Percentiles rank a stretch among this genome's conserved stretches.
Conservation (phyloP, 495 filamentous ascomycete species). For the Xanthoparmelia taractica region DNA sequence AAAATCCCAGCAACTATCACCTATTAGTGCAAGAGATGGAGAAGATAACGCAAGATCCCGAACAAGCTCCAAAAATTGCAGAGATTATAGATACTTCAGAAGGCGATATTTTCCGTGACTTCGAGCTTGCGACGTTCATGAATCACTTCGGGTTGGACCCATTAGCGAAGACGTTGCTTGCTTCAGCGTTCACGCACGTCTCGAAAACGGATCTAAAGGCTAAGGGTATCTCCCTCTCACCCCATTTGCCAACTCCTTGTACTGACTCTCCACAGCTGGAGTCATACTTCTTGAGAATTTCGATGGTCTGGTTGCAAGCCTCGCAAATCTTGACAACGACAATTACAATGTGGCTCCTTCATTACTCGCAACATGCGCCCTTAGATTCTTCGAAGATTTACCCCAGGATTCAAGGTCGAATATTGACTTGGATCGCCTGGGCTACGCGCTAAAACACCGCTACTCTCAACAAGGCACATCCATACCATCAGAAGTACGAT, state of each 20-base stretch:
- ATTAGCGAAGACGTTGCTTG: slow-evolving; percentile 77
- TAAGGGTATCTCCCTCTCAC: slow-evolving; percentile 57
- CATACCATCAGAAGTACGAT: slow-evolving; percentile 62
- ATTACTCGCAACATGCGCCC: slow-evolving; percentile 68
- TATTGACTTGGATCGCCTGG: slow-evolving; percentile 59
- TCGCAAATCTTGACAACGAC: slow-evolving; percentile 43
- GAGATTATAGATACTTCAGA: slow-evolving; percentile 82
- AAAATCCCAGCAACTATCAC: slow-evolving; percentile 70
- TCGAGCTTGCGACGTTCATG: slow-evolving; percentile 86
- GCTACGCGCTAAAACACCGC: slow-evolving; percentile 57
- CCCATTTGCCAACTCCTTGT: slow-evolving; percentile 20
- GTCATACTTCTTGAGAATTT: slow-evolving; percentile 70
- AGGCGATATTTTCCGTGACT: slow-evolving; percentile 87
- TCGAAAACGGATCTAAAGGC: slow-evolving; percentile 71
- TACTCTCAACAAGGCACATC: slow-evolving; percentile 54
- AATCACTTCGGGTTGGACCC: slow-evolving; percentile 89
- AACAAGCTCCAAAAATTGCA: slow-evolving; percentile 82
- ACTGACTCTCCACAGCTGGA: slow-evolving; percentile 54
- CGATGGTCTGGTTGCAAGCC: slow-evolving; percentile 62
- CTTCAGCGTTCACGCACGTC: slow-evolving; percentile 76
- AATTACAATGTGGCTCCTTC: slow-evolving; percentile 54
- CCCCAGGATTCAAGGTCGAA: slow-evolving; percentile 69
- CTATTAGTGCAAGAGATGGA: slow-evolving; percentile 77
- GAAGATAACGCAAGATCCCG: slow-evolving; percentile 69
- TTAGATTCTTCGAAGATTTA: slow-evolving; percentile 72